These are phyloP conservation scores for Erucastrum elatum DNA, from an alignment of 345 rosid species.

Conservation along the genomic window DNA sequence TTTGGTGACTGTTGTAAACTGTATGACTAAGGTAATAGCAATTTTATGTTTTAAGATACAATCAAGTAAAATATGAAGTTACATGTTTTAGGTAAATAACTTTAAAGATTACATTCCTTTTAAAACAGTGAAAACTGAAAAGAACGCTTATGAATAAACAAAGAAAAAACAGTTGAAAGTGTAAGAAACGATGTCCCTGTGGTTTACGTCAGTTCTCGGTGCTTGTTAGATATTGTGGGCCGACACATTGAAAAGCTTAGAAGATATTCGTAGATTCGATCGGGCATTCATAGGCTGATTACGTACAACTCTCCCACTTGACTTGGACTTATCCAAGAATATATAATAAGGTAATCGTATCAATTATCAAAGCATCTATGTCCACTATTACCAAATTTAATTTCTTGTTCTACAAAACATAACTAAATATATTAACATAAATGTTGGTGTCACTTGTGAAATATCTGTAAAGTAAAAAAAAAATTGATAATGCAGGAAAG, in stretches of 20 bases:
- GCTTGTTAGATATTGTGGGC: constrained; percentile 29
- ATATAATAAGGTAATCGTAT: neutral
- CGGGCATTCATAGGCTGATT: constrained; percentile 3
- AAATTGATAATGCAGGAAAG: neutral
- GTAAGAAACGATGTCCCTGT: neutral
- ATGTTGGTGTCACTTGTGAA: neutral
- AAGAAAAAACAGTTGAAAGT: neutral
- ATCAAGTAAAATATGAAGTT: neutral
- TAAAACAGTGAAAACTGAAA: neutral
- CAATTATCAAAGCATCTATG: neutral
- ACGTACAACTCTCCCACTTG: constrained; percentile 21
- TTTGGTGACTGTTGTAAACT: no score
- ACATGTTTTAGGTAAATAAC: neutral
- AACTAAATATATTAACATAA: neutral
- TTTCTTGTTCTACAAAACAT: neutral
- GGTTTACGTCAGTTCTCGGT: constrained; percentile 16
- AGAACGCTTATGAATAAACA: neutral
- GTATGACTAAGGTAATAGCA: no score
- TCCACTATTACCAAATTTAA: neutral
- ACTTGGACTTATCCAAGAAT: neutral
- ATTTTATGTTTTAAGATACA: no score
- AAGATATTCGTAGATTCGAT: constrained; percentile 31
- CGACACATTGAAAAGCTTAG: constrained; percentile 8
- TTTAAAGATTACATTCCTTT: neutral
- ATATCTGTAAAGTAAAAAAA: neutral